Conservation (phyloP, 2,329 filamentous ascomycete genomes). For the Colletotrichum sansevieriae region DNA sequence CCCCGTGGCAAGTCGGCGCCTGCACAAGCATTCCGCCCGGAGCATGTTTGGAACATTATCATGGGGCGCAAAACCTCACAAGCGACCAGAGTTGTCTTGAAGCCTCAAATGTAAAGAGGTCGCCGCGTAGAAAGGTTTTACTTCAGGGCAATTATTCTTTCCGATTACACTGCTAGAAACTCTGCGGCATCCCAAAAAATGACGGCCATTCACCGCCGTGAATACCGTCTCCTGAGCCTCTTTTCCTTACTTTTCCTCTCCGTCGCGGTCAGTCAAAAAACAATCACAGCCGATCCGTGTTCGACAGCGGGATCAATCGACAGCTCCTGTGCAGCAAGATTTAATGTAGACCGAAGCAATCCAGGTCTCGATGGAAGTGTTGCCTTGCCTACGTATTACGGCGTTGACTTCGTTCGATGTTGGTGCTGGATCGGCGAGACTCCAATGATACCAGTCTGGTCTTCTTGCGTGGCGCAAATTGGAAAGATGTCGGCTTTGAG, state of each 20-base stretch:
- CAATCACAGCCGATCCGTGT: background rate
- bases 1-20: too few relatives aligned
- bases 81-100: too few relatives aligned
- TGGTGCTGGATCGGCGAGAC: slow-evolving; percentile 4
- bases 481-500: background rate
- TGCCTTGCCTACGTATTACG: background rate
- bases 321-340: slow-evolving; percentile 1
- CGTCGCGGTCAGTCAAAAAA: background rate
- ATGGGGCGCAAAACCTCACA: too few relatives aligned
- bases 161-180: too few relatives aligned
- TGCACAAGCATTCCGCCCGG: too few relatives aligned
- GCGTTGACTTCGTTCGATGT: background rate
- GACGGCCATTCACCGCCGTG: too few relatives aligned
- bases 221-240: too few relatives aligned
- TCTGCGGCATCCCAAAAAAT: too few relatives aligned
- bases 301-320: slow-evolving; percentile 1
- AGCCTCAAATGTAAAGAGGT: too few relatives aligned
- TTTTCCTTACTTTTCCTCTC: background rate
- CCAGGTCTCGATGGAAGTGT: background rate
- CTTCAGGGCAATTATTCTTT: too few relatives aligned
- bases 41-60: too few relatives aligned
- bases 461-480: background rate
- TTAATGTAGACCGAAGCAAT: background rate
- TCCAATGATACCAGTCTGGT: background rate
- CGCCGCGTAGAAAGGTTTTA: too few relatives aligned